Conservation (phyloP, 768 basidiomycete species). For the Lactarius sp. region DNA sequence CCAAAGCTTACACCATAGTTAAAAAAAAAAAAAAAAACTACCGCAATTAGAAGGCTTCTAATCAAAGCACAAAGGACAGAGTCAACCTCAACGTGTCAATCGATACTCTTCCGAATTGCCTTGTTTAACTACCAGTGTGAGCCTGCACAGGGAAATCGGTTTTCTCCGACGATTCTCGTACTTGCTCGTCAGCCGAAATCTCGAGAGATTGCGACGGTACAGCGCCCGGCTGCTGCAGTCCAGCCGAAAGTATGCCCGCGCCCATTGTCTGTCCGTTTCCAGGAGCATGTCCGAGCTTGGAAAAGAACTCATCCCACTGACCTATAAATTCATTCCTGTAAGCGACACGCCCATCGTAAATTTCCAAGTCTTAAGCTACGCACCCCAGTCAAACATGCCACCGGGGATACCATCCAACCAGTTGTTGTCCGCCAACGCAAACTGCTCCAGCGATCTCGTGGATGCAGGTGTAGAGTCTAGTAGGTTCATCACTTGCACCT, state of each 20-base stretch:
- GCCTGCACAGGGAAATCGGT: not conserved
- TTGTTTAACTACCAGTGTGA: not conserved
- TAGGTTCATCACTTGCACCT: slow-evolving; percentile 75
- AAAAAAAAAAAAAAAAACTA: not conserved
- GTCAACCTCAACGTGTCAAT: not conserved
- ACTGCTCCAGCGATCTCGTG: slow-evolving; percentile 49
- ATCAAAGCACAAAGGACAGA: not conserved
- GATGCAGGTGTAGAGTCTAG: slow-evolving; percentile 56
- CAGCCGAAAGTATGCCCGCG: not conserved
- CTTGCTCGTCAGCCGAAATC: not conserved
- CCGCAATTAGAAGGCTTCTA: slow-evolving; percentile 6
- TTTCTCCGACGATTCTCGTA: not conserved
- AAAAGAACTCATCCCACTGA: slow-evolving; percentile 81
- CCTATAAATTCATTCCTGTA: slow-evolving; percentile 38
- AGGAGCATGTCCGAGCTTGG: slow-evolving; percentile 34
- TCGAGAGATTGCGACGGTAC: not conserved
- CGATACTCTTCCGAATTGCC: not conserved
- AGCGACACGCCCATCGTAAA: slow-evolving; percentile 10
- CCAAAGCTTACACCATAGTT: not conserved
- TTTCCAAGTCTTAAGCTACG: slow-evolving; percentile 27
- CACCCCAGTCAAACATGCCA: slow-evolving; percentile 86
- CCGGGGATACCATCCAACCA: slow-evolving; percentile 77
- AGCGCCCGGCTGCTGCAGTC: not conserved
- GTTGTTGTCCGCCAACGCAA: slow-evolving; percentile 60
- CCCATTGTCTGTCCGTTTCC: slow-evolving; percentile 6